Base-by-base conservation (phyloP, 1,284 basidiomycete genomes). In the Austroboletus novae-zelandiae region DNA sequence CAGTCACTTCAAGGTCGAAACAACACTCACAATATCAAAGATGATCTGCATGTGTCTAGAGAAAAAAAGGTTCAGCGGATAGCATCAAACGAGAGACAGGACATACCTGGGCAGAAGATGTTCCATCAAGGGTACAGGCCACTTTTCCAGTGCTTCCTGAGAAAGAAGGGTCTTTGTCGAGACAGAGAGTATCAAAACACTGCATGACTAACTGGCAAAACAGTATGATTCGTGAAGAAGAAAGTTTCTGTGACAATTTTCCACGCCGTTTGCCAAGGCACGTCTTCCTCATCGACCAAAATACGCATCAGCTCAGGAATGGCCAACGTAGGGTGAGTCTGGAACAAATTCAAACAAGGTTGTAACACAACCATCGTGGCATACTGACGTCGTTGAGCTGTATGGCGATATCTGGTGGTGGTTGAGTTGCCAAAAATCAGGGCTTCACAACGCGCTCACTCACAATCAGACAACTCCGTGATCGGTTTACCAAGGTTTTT, bases 281-380 rank as follows among this genome's bases (percentile, higher is more conserved):
- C 64, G 36, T 94, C 89, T 69, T 97, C 94, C 44, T 97, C 94
- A 62, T 96, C 90, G 52, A 90, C 72, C 30, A 89, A 79, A 55
- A 97, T 83, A 45, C 94, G 84, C 89, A 94, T 93, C 43, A 97
- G 75, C 69, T 97, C 94, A n/a, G 90, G 90, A 60, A 97, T 91
- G 9, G 92, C 91, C 49, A 96, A 79, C 6, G 93, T 95, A 0
- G 94, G 94, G 69, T 97, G 94, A 2, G 94, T 96, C 83, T 94
- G 25, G 3, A 43, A 48, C 5, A 18, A 17, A 36, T 13, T 59
- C 23, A 44, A 17, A 23, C 18, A 44, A 45, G 34, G 5, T 18
- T 25, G 14, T 5, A 35, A n/a, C n/a, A 13, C 13, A 45, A 18
- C 15, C 5, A 9, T 23, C 13, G 10, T 7, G 29, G 7, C 23